These are phyloP conservation scores for Sclerotinia sclerotiorum DNA, from an alignment of 2,329 filamentous ascomycete genomes.

Conservation along the genomic window DNA sequence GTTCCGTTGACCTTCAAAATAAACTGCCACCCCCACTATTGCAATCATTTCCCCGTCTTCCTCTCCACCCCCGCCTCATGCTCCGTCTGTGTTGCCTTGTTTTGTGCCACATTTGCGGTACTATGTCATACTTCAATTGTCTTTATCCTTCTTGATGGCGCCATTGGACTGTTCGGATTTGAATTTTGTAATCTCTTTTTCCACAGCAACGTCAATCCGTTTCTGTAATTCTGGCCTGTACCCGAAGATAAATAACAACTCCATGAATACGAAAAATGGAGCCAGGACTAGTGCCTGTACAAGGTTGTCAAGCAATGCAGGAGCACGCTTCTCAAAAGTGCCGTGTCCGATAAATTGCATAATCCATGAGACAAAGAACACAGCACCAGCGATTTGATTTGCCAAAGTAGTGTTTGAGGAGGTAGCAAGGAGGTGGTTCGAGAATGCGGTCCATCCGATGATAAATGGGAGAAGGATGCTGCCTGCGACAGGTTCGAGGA, in stretches of 20 bases:
- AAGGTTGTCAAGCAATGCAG: conserved; percentile 86
- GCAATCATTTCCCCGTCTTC: neutral
- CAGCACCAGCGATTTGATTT: conserved; percentile 58
- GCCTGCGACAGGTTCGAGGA: conserved; percentile 93
- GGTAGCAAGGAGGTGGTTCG: conserved; percentile 62
- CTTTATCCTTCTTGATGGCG: conserved; percentile 50
- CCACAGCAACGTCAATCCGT: conserved; percentile 73
- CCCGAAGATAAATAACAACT: conserved; percentile 84
- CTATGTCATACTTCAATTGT: conserved; percentile 41
- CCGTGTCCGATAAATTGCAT: conserved; percentile 91
- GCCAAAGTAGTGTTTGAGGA: conserved; percentile 49
- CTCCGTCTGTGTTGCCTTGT: neutral
- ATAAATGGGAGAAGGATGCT: conserved; percentile 73
- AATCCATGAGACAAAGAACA: conserved; percentile 78
- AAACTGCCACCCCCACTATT: neutral
- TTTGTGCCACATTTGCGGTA: neutral
- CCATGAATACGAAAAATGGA: conserved; percentile 96
- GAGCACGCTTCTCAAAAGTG: conserved; percentile 81
- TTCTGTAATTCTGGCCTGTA: conserved; percentile 86
- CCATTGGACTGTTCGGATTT: conserved; percentile 53
- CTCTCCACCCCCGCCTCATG: neutral
- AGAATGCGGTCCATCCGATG: conserved; percentile 69
- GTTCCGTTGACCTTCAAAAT: neutral
- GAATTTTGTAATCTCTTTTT: conserved; percentile 75
- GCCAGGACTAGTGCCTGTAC: conserved; percentile 90